These are phyloP conservation scores for Colletotrichum cuscutae DNA, from an alignment of 2,329 filamentous ascomycete species.

Conservation along the genomic window DNA sequence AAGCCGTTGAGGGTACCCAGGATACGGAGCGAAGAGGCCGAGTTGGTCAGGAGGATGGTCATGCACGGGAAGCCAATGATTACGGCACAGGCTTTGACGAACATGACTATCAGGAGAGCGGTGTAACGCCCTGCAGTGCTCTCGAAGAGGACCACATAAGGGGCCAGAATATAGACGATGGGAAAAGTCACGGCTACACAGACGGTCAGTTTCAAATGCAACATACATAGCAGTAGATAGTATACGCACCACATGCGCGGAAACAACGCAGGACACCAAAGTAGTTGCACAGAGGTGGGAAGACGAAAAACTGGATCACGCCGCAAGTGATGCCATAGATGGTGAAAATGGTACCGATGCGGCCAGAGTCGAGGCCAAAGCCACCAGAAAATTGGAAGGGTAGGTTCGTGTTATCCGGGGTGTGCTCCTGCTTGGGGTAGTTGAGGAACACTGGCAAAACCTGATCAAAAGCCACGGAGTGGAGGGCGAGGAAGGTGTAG, in stretches of 20 bases:
- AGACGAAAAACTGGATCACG: slow-evolving; percentile 85
- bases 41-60: slow-evolving; percentile 90
- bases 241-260: slow-evolving; percentile 64
- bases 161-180: slow-evolving; percentile 81
- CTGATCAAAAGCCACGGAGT: slow-evolving; percentile 88
- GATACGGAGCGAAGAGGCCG: slow-evolving; percentile 83
- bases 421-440: slow-evolving; percentile 70
- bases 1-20: slow-evolving; percentile 94
- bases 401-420: slow-evolving; percentile 67
- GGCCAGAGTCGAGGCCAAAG: slow-evolving; percentile 77
- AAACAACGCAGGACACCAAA: slow-evolving; percentile 82
- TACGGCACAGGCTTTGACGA: slow-evolving; percentile 77
- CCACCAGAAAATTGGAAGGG: slow-evolving; percentile 87
- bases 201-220: not conserved
- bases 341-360: slow-evolving; percentile 88
- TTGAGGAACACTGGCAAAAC: slow-evolving; percentile 90
- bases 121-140: slow-evolving; percentile 61
- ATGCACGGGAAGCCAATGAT: slow-evolving; percentile 91
- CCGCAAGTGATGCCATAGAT: slow-evolving; percentile 83
- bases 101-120: slow-evolving; percentile 74
- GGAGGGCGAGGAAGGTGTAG: slow-evolving; percentile 85
- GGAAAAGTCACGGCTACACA: slow-evolving; percentile 71
- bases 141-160: slow-evolving; percentile 77
- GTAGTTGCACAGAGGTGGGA: slow-evolving; percentile 77
- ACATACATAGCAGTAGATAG: not conserved